Percentiles rank a stretch among this genome's conserved stretches.
Evolutionary conservation across 2,329 filamentous ascomycete species (phyloP).

Genomic region (Monosporascus sp.): DNA sequence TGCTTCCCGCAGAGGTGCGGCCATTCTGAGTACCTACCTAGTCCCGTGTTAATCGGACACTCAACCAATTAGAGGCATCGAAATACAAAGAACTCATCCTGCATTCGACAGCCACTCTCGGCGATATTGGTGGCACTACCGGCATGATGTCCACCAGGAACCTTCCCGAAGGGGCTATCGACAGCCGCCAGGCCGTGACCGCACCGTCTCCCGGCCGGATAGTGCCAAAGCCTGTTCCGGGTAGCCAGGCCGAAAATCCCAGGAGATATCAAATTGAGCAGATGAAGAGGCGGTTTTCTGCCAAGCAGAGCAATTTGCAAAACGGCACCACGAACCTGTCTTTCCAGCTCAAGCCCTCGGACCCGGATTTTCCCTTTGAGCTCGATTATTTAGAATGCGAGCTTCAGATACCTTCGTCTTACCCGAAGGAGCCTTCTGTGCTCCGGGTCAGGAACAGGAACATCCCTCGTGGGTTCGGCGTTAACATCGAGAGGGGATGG

Average conservation of each 20-base stretch:
- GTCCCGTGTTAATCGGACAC: not conserved
- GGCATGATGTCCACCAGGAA: constrained; percentile 35
- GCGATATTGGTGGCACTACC: not conserved
- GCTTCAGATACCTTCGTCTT: constrained; percentile 57
- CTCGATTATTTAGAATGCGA: constrained; percentile 63
- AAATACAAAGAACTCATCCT: no score
- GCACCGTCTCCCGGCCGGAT: constrained; percentile 42
- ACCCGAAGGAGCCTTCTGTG: constrained; percentile 52
- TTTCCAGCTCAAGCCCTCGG: constrained; percentile 66
- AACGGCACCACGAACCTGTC: constrained; percentile 50
- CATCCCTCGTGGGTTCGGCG: constrained; percentile 65
- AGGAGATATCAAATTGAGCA: constrained; percentile 71
- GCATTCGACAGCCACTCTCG: not conserved
- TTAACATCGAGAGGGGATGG: constrained; percentile 74
- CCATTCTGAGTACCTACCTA: not conserved
- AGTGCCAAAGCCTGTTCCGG: constrained; percentile 60
- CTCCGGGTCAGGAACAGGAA: constrained; percentile 62
- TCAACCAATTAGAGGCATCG: not conserved
- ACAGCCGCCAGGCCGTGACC: constrained; percentile 41
- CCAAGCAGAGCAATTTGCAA: constrained; percentile 36
- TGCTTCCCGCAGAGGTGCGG: not conserved
- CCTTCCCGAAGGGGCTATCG: constrained; percentile 20
- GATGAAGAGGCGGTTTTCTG: constrained; percentile 59
- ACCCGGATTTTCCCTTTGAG: constrained; percentile 80
- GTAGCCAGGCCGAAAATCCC: constrained; percentile 60